Percentiles rank a stretch among this genome's conserved stretches.
Conservation (phyloP, 2,329 filamentous ascomycete species). For the Pseudocercospora crystallina region DNA sequence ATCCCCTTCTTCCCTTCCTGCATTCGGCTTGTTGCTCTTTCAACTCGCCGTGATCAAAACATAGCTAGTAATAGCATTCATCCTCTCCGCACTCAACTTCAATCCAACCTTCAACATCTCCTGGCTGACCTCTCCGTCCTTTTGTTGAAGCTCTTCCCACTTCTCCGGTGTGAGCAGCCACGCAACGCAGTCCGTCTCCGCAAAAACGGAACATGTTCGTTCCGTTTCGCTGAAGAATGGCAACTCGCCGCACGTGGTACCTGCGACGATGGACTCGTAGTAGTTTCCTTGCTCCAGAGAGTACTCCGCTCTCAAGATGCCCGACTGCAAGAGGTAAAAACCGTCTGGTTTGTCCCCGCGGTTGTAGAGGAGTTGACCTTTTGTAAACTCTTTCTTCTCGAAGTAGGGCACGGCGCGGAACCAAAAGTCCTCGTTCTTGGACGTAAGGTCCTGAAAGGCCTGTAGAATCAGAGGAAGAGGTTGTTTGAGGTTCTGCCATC, state of each 20-base stretch:
- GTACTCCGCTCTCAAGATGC: conserved; percentile 88
- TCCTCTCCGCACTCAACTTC: conserved; percentile 91
- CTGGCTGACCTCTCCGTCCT: conserved; percentile 73
- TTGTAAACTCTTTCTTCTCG: conserved; percentile 62
- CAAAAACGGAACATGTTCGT: conserved; percentile 80
- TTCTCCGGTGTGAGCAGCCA: conserved; percentile 74
- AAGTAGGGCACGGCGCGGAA: conserved; percentile 78
- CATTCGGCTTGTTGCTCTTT: not conserved
- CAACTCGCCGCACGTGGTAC: conserved; percentile 91
- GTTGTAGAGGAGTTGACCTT: conserved; percentile 73
- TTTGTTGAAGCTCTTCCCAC: conserved; percentile 71
- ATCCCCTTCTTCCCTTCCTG: not conserved
- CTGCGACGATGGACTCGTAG: conserved; percentile 88
- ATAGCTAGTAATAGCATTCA: conserved; percentile 65
- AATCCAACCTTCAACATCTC: conserved; percentile 85
- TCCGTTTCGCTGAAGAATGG: conserved; percentile 93
- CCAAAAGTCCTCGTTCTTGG: conserved; percentile 94
- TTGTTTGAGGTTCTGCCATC: conserved; percentile 85
- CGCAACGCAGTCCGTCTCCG: conserved; percentile 67
- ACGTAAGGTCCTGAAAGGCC: conserved; percentile 86
- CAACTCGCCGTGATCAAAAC: conserved; percentile 44
- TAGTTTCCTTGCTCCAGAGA: conserved; percentile 84
- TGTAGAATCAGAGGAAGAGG: conserved; percentile 89
- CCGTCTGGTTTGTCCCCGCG: conserved; percentile 73
- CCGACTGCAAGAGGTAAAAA: conserved; percentile 88